Evolutionary conservation across 2,329 filamentous ascomycete species (phyloP), one percentile per base, ranked within the genome.

Genomic region (Ambrosiella cleistominuta): DNA sequence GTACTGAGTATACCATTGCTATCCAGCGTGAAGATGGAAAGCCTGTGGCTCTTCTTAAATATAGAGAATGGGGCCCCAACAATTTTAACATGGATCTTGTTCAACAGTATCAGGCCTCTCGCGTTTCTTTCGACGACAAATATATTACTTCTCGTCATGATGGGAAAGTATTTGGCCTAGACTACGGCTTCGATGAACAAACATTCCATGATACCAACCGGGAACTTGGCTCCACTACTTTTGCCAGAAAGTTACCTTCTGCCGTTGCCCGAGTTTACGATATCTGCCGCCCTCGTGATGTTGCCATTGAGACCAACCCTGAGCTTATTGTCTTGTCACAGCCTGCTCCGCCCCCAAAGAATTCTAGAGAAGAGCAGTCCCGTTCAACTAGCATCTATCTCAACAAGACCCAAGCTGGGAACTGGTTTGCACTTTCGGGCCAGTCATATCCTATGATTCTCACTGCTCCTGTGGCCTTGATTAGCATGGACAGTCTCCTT

Each of bases 351-450:
- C 83, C 78, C 1, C 68, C 72, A 2, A 70, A 72, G 15, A 74
- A 80, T 56, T 72, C 75, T n/a, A 68, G 71, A 1, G 70, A 71
- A 13, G 71, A 71, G 35, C 73, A 76, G 40, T 74, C 78, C 52
- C 75, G 82, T 38, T 77, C 75, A 62, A 76, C 78, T 61, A 82
- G 80, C 59, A 82, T 96, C 0, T 95, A 93, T 66, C 77, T 97
- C 60, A 95, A 96, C 67, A 85, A 84, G 63, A 96, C 90, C 1
- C 80, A 86, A 58, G 74, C 76, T n/a, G 91, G 90, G 37, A 86
- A 86, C 61, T 97, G 91, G 89, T 98, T 91, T 68, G 93, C 90
- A 38, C 78, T 97, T 70, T 96, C 91, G 1, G 91, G 94, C 60
- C 77, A 76, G 45, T 82, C 82, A 7, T 97, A 96, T 64, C 93